Evolutionary conservation across 1,284 basidiomycete species (phyloP), one percentile per base, ranked within the genome.

Genomic region (Leccinum fallax): DNA sequence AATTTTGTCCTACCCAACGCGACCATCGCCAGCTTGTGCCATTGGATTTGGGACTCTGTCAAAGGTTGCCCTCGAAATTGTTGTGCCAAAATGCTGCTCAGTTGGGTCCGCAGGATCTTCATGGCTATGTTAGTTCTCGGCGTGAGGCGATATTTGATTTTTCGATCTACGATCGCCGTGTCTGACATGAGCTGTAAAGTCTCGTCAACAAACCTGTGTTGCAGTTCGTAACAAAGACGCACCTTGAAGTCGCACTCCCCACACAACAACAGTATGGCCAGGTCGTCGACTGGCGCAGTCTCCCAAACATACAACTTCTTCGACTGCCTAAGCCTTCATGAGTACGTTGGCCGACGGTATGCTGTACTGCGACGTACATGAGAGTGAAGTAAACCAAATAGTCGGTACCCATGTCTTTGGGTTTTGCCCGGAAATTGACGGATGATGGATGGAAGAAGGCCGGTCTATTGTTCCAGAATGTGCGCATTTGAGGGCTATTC

Each of bases 261-360:
- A 66, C 96, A 98, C 0, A 98, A 79, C 26, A 98, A 79, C 19
- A 94, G 74, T 53, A 99, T 76, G 2, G 93, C 86, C 32, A 93
- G 78, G 69, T 98, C 94, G 63, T 97, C 92, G 5, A 95, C 87
- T 1, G 95, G 92, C 1, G 93, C 90, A 1, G 93, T 95, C 76
- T 99, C 97, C 94, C 95, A 98, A n/a, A 92, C 95, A 75, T 97
- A 99, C 32, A 98, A 78, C 75, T 89, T 93, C 78, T 92, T 94
- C 13, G 93, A 94, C 73, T 94, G 93, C 92, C 94, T 94, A 67
- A 30, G 53, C 55, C 53, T 65, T 62, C 34, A 63, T 68, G 53
- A 65, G 61, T 51, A 64, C 24, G 9, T 56, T 38, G 36, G 19
- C 5, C 30, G 30, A 43, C 52, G n/a, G 6, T n/a, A 57, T 53